Percentiles rank a stretch among this genome's conserved stretches.
Conservation (phyloP, 2,329 filamentous ascomycete species). For the Fusarium sp. region DNA sequence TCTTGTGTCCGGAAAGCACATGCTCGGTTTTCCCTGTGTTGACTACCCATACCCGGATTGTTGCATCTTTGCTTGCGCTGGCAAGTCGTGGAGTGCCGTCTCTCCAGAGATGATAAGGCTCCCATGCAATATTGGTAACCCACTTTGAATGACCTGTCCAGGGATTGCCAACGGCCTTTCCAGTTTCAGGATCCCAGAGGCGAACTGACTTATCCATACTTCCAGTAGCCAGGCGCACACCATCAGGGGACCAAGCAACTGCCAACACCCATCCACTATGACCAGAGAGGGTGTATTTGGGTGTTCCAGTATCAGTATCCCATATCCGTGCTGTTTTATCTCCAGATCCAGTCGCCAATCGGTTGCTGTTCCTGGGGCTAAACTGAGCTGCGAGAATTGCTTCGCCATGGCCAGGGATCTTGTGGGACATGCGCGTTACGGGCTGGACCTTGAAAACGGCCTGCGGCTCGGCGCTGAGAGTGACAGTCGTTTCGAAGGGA, state of each 20-base stretch:
- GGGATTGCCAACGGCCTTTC: slow-evolving; percentile 75
- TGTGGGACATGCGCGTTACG: slow-evolving; percentile 88
- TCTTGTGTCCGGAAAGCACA: slow-evolving; percentile 89
- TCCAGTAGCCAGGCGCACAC: slow-evolving; percentile 83
- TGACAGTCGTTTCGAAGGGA: slow-evolving; percentile 68
- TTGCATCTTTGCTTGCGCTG: slow-evolving; percentile 90
- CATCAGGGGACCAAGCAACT: slow-evolving; percentile 89
- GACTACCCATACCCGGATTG: slow-evolving; percentile 87
- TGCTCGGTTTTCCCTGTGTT: slow-evolving; percentile 83
- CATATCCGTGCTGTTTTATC: slow-evolving; percentile 93
- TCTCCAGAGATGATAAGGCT: slow-evolving; percentile 88
- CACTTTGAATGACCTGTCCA: slow-evolving; percentile 91
- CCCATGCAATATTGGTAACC: slow-evolving; percentile 90
- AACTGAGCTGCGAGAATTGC: slow-evolving; percentile 90
- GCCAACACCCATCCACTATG: slow-evolving; percentile 90
- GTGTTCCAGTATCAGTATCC: slow-evolving; percentile 95
- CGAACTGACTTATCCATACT: slow-evolving; percentile 94
- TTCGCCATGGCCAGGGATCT: slow-evolving; percentile 91
- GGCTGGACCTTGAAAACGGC: slow-evolving; percentile 94
- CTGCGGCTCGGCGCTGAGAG: slow-evolving; percentile 79
- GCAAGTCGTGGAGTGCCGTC: slow-evolving; percentile 83
- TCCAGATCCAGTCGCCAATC: slow-evolving; percentile 88
- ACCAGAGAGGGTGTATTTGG: slow-evolving; percentile 85
- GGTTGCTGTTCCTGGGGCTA: slow-evolving; percentile 80
- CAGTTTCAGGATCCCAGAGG: slow-evolving; percentile 88